Base-by-base conservation (phyloP, 495 filamentous ascomycete species). In the Sordaria brevicollis region DNA sequence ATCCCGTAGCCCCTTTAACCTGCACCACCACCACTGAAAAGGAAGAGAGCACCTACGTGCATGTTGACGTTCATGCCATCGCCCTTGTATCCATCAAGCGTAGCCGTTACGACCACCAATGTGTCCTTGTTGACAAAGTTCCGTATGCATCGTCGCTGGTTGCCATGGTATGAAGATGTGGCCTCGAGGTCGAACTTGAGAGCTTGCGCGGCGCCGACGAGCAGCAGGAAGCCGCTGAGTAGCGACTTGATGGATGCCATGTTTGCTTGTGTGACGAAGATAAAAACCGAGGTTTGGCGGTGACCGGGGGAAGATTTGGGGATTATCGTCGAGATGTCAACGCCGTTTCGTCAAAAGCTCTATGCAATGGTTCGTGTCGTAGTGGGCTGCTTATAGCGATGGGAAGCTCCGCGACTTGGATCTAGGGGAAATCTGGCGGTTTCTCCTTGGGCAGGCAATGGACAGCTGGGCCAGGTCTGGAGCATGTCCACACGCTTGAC, bases 51-150 rank as follows among this genome's bases (percentile, higher is more conserved):
- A 88, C 93, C 72, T 87, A 98, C 95, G 81, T 97, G 92, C 88
- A 98, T 97, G 77, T 97, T 97, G 65, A 99, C 88, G 73, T 86
- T 80, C 88, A 96, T 93, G 11, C 95, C 95, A 84, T 98, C 95
- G 54, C 96, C 95, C 81, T 90, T 93, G 36, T 85, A 80, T 15
- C 95, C 95, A 77, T 89, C 86, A 15, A 96, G 87, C 67, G 89
- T 97, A 67, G 94, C 91, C 38, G 95, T 98, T n/a, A 99, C 95
- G 6, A 98, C 94, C n/a, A 99, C 95, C 70, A 99, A 84, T 68
- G 94, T 96, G 79, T 97, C 93, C 80, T 89, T 92, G 66, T 89
- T 84, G 69, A 97, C 94, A 78, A 97, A 98, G 82, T 99, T 99
- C 75, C 96, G 89, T 80, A 99, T 93, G 83, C 95, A 99, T 86